A percentile compares a stretch with the other conserved stretches of the same genome.
Evolutionary conservation across 352 stramenopile species (phyloP).

Genomic region (Phytophthora boehmeriae): DNA sequence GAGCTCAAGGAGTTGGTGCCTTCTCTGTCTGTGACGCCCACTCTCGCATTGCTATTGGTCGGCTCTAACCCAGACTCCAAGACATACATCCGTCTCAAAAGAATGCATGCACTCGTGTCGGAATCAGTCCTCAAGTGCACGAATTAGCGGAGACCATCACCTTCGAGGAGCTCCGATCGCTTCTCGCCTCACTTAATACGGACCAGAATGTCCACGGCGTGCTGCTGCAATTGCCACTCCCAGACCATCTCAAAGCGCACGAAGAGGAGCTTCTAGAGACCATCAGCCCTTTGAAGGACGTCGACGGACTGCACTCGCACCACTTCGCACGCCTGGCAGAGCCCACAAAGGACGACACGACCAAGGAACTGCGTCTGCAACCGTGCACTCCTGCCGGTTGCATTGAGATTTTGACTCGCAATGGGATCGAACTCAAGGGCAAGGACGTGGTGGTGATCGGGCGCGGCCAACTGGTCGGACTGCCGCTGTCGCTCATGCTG

Average conservation of each 20-base stretch:
- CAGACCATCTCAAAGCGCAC: slow-evolving; percentile 58
- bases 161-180: slow-evolving; percentile 54
- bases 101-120: slow-evolving; percentile 95
- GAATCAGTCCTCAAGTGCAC: slow-evolving; percentile 88
- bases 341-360: slow-evolving; percentile 9
- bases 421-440: slow-evolving; percentile 90
- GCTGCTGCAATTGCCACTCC: slow-evolving; percentile 92
- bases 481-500: slow-evolving; percentile 96
- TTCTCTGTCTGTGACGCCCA: slow-evolving; percentile 59
- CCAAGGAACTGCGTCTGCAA: slow-evolving; percentile 74
- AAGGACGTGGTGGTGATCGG: slow-evolving; percentile 98
- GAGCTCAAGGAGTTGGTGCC: slow-evolving; percentile 85
- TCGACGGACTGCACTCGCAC: slow-evolving; percentile 98
- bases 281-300: slow-evolving; percentile 95
- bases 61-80: slow-evolving; percentile 92
- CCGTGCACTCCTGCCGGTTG: slow-evolving; percentile 92
- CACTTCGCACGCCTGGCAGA: slow-evolving; percentile 95
- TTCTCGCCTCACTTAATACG: slow-evolving; percentile 86
- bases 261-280: slow-evolving; percentile 92
- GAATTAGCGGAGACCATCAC: slow-evolving; percentile 53
- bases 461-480: slow-evolving; percentile 96
- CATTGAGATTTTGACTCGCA: slow-evolving; percentile 63
- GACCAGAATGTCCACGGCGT: slow-evolving; percentile 94
- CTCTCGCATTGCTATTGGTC: slow-evolving; percentile 96
- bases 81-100: slow-evolving; percentile 99